These are phyloP conservation scores for Talaromyces sp. DNA, from an alignment of 2,329 filamentous ascomycete species.

Conservation along the genomic window DNA sequence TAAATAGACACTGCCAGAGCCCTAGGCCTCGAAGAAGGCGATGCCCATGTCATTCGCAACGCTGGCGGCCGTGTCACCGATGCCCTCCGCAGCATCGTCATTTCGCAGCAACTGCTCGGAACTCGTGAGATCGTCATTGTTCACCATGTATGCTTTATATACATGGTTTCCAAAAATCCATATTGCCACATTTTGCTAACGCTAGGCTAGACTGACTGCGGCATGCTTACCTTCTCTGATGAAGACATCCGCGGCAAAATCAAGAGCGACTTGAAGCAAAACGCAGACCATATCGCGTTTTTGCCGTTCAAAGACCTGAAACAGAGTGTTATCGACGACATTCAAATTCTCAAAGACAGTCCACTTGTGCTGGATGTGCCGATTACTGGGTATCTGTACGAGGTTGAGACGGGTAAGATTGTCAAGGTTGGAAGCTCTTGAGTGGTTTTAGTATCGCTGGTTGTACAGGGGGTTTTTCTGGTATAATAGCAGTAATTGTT, in stretches of 20 bases:
- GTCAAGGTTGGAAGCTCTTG: constrained; percentile 34
- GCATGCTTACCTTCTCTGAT: constrained; percentile 59
- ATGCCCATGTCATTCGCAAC: constrained; percentile 75
- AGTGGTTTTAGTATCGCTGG: neutral
- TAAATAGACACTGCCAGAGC: constrained; percentile 56
- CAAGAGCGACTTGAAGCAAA: constrained; percentile 44
- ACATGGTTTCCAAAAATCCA: no score
- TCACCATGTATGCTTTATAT: constrained; percentile 26
- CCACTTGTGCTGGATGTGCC: constrained; percentile 56
- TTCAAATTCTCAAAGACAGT: constrained; percentile 55
- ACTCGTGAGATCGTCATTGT: constrained; percentile 70
- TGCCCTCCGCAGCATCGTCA: constrained; percentile 67
- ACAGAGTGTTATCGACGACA: constrained; percentile 60
- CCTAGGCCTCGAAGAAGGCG: constrained; percentile 66
- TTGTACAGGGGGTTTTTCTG: neutral
- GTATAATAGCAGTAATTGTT: neutral
- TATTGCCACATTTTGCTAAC: no score
- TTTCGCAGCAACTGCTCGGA: constrained; percentile 72
- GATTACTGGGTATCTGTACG: constrained; percentile 69
- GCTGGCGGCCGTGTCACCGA: constrained; percentile 63
- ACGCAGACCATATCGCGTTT: constrained; percentile 53
- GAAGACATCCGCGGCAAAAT: constrained; percentile 54
- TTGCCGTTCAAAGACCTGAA: constrained; percentile 61
- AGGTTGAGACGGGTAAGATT: constrained; percentile 64
- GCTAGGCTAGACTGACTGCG: constrained; percentile 56